phyloP scores from a whole-genome alignment of 1,139 yeast genomes.

The Saccharomyces hybrid region DNA sequence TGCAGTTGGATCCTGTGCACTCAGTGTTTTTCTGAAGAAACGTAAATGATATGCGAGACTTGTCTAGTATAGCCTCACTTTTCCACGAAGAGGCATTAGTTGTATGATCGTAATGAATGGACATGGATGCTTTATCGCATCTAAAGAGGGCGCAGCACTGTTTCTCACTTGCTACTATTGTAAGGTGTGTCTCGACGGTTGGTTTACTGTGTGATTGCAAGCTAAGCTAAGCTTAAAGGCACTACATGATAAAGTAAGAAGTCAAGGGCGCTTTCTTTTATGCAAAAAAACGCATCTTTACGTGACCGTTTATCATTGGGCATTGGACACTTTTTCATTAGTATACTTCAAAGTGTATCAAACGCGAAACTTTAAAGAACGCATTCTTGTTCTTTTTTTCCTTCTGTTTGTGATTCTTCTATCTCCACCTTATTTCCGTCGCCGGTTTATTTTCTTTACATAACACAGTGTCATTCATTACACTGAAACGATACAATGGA shows the following conservation, averaged over 20 bases:
- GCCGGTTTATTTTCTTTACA: background rate
- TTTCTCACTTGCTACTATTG: background rate
- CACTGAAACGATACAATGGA: background rate
- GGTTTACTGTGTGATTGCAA: background rate
- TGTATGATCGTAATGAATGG: background rate
- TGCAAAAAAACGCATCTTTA: background rate
- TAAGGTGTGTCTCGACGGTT: background rate
- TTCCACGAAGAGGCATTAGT: background rate
- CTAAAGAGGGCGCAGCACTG: background rate
- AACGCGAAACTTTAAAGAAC: background rate
- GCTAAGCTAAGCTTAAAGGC: background rate
- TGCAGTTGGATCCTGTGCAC: slow-evolving; percentile 33
- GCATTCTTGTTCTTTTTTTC: background rate
- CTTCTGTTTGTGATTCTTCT: background rate
- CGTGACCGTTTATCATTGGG: background rate
- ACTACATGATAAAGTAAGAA: background rate
- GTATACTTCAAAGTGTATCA: background rate
- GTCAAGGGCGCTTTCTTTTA: background rate
- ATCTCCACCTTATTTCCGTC: background rate
- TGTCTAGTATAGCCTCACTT: background rate
- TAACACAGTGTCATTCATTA: background rate
- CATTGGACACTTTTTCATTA: background rate
- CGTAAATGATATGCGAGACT: background rate
- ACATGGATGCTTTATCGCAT: background rate
- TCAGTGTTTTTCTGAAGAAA: slow-evolving; percentile 4